Conservation (phyloP, 371 early-diverging fungal species). For the Mortierella sp. region DNA sequence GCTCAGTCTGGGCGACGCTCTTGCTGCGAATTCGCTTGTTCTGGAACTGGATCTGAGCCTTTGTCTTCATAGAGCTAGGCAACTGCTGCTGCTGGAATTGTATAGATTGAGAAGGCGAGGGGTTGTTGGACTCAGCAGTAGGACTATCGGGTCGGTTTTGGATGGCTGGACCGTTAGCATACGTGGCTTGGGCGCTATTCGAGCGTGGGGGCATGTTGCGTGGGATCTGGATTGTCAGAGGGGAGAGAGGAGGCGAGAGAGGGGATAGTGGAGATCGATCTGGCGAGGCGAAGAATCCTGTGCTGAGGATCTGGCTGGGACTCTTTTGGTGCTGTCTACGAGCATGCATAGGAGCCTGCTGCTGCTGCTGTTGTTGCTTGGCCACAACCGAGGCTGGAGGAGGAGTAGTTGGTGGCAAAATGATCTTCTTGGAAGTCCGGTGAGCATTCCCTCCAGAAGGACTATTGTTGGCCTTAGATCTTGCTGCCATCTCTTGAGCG, state of each 20-base stretch:
- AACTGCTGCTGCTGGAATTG: not conserved
- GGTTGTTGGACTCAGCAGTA: slow-evolving; percentile 12
- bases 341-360: not conserved
- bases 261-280: slow-evolving; percentile 18
- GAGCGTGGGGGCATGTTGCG: slow-evolving; percentile 17
- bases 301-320: slow-evolving; percentile 35
- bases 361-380: not conserved
- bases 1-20: slow-evolving; percentile 11
- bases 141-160: slow-evolving; percentile 22
- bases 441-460: not conserved
- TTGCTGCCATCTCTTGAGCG: not conserved
- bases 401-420: slow-evolving; percentile 14
- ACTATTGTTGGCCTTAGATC: not conserved
- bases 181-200: not conserved
- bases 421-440: not conserved
- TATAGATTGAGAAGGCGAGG: not conserved
- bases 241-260: slow-evolving; percentile 34
- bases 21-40: slow-evolving; percentile 10
- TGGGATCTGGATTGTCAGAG: slow-evolving; percentile 42
- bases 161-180: not conserved
- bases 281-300: slow-evolving; percentile 21
- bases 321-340: slow-evolving; percentile 27
- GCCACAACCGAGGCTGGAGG: slow-evolving; percentile 9
- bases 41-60: not conserved
- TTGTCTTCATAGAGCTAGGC: not conserved